These are phyloP conservation scores for Nidularia sp. DNA, from an alignment of 768 basidiomycete genomes.

Conservation along the genomic window DNA sequence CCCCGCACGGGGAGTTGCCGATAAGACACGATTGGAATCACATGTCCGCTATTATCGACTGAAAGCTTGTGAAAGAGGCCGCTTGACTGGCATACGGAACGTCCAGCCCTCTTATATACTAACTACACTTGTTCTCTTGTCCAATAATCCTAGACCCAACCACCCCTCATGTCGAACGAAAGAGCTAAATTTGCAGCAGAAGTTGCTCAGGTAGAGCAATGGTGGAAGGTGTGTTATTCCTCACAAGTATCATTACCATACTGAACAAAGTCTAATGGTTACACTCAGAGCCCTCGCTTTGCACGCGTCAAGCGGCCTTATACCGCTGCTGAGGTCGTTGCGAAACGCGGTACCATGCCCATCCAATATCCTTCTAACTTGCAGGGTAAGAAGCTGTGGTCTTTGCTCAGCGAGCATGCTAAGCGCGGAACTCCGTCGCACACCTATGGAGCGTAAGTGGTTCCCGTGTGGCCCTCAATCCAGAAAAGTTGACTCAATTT, in stretches of 20 bases:
- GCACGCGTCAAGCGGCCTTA: slow-evolving; percentile 86
- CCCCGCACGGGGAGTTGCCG: slow-evolving; percentile 13
- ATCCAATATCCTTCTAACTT: slow-evolving; percentile 85
- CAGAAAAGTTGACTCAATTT: neutral
- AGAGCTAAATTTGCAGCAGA: slow-evolving; percentile 71
- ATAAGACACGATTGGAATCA: slow-evolving; percentile 34
- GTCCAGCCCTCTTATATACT: slow-evolving; percentile 18
- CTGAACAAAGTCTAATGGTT: slow-evolving; percentile 5
- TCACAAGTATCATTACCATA: neutral
- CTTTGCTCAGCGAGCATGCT: slow-evolving; percentile 70
- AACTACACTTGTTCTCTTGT: slow-evolving; percentile 10
- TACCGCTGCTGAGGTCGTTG: slow-evolving; percentile 88
- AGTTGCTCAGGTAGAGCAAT: slow-evolving; percentile 80
- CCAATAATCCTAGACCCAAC: slow-evolving; percentile 8
- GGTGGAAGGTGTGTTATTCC: slow-evolving; percentile 75
- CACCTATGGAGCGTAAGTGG: slow-evolving; percentile 96
- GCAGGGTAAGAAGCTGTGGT: slow-evolving; percentile 84
- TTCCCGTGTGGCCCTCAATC: neutral
- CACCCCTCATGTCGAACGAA: slow-evolving; percentile 56
- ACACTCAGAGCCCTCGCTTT: slow-evolving; percentile 76
- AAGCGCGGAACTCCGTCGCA: slow-evolving; percentile 79
- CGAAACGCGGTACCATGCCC: slow-evolving; percentile 85
- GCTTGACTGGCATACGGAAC: slow-evolving; percentile 12
- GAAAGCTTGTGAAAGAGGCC: slow-evolving; percentile 18
- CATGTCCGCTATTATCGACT: slow-evolving; percentile 28